A percentile compares a stretch with the other conserved stretches of the same genome.
Conservation (phyloP, 768 basidiomycete species). For the Nidularia pulvinata region DNA sequence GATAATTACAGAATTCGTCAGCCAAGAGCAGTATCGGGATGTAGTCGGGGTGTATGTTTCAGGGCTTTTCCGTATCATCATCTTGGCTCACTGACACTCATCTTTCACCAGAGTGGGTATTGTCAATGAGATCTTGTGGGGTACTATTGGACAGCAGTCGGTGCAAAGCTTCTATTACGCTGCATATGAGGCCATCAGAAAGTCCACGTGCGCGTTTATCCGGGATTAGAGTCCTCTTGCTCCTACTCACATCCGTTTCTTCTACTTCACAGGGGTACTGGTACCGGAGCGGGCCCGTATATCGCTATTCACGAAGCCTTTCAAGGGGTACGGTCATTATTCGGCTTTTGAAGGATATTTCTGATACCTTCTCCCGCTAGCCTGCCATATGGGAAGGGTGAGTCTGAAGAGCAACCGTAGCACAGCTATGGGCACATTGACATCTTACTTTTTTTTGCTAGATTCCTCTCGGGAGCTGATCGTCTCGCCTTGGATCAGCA, state of each 20-base stretch:
- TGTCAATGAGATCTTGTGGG: slow-evolving; percentile 62
- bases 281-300: slow-evolving; percentile 56
- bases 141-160: slow-evolving; percentile 49
- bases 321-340: slow-evolving; percentile 38
- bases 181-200: slow-evolving; percentile 44
- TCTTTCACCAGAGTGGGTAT: slow-evolving; percentile 43
- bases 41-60: slow-evolving; percentile 62
- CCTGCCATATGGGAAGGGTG: slow-evolving; percentile 45
- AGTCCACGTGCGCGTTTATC: slow-evolving; percentile 28
- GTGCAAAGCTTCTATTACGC: slow-evolving; percentile 43
- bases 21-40: slow-evolving; percentile 73
- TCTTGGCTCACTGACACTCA: slow-evolving; percentile 6
- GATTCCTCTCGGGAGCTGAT: slow-evolving; percentile 77
- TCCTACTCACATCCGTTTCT: slow-evolving; percentile 2
- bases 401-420: neutral
- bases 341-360: slow-evolving; percentile 6
- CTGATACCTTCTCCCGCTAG: slow-evolving; percentile 17
- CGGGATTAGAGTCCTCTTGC: neutral
- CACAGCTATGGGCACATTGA: slow-evolving; percentile 3
- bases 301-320: slow-evolving; percentile 70
- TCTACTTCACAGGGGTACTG: slow-evolving; percentile 51
- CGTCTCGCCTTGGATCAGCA: slow-evolving; percentile 78
- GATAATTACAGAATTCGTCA: slow-evolving; percentile 82
- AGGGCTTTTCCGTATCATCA: slow-evolving; percentile 1
- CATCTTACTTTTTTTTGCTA: slow-evolving; percentile 16